Base-by-base conservation (phyloP, 2,329 filamentous ascomycete species). In the Penicillium sp. region DNA sequence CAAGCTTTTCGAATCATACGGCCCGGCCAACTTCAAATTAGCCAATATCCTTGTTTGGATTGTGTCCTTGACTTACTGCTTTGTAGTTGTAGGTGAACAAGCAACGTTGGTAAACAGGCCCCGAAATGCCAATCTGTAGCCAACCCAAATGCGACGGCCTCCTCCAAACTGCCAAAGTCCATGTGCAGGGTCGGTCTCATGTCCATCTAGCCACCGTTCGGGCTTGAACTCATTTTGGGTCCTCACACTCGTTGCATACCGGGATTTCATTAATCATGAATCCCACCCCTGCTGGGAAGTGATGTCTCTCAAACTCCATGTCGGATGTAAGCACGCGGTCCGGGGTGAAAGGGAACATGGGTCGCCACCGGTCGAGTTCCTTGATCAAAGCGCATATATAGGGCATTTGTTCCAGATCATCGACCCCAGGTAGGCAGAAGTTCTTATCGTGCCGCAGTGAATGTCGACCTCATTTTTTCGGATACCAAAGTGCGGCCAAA, bases 151-250 rank as follows among this genome's bases (percentile, higher is more conserved):
- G n/a, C 75, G 66, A 12, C 75, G 61, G 5, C 74, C 75, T 37
- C 64, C 68, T 2, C 76, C 75, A 69, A 77, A 77, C 22, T 69
- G 62, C 70, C 69, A 75, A 22, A 73, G 65, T 4, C 72, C 72
- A 55, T 75, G 70, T 3, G 66, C 39, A 0, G 66, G 47, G 56
- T 74, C 70, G 5, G 52, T 52, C 43, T 74, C 69, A n/a, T 70
- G 52, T 1, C 70, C 69, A 54, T 78, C 69, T 7, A 79, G 60
- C 75, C 75, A 78, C n/a, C 76, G 52, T 51, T 77, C 75, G 0
- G 75, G 76, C 35, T 62, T 57, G 47, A 78, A 77, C 0, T 57
- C 57, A n/a, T 1, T 69, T 63, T 1, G 75, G 68, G 5, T 74
- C 60, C 4, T 72, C 71, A 28, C 66, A 72, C 17, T 75, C 69